Conservation (phyloP, 2,329 filamentous ascomycete species). For the Clarireedia sp. region DNA sequence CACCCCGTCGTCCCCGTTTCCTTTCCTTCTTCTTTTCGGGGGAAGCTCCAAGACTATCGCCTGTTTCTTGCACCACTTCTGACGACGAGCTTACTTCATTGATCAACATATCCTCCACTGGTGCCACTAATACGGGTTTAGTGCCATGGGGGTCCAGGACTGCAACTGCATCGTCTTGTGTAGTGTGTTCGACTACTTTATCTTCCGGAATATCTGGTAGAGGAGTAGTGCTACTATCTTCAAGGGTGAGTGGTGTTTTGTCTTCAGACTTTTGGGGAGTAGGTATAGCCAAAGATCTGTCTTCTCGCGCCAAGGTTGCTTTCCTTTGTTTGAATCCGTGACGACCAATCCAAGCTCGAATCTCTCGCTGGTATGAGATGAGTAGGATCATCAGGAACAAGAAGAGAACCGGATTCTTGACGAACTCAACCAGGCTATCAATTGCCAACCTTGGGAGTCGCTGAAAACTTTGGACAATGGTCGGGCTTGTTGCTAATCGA, state of each 20-base stretch:
- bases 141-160: background rate
- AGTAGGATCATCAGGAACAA: constrained; percentile 30
- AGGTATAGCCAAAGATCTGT: constrained; percentile 11
- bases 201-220: background rate
- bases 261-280: constrained; percentile 8
- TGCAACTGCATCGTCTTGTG: background rate
- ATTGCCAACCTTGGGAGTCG: constrained; percentile 42
- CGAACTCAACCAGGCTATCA: constrained; percentile 44
- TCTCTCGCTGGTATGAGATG: constrained; percentile 20
- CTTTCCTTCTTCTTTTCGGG: constrained; percentile 47
- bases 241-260: background rate
- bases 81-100: background rate
- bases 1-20: constrained; percentile 64
- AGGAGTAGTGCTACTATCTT: background rate
- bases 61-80: background rate
- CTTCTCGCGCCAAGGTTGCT: constrained; percentile 12
- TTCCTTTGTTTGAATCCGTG: constrained; percentile 4
- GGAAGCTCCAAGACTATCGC: constrained; percentile 22
- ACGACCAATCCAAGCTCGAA: constrained; percentile 29
- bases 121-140: background rate
- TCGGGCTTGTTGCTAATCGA: constrained; percentile 30
- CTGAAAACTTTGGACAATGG: constrained; percentile 43
- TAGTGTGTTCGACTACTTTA: background rate
- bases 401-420: constrained; percentile 41
- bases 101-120: background rate